Conservation (phyloP, 495 filamentous ascomycete genomes). For the Entonaema liquescens region DNA sequence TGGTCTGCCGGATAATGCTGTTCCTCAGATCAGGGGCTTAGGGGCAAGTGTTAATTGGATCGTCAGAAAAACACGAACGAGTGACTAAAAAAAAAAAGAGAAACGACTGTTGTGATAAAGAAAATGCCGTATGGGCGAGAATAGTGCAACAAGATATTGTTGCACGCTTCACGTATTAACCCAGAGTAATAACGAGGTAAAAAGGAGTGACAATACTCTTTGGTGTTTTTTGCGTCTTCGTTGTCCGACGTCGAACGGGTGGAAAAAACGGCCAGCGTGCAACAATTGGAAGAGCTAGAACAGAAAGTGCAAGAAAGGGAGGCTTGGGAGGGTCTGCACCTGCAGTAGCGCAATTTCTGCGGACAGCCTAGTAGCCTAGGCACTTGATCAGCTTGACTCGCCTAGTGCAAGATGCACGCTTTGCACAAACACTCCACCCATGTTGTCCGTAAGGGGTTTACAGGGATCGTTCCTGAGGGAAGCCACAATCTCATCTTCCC, state of each 20-base stretch:
- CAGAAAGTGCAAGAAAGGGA: constrained; percentile 12
- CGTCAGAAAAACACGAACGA: constrained; percentile 36
- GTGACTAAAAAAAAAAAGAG: constrained; percentile 39
- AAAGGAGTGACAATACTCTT: constrained; percentile 41
- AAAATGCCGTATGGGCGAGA: constrained; percentile 26
- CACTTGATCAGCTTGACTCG: background rate
- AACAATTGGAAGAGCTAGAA: constrained; percentile 23
- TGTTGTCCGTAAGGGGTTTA: constrained; percentile 34
- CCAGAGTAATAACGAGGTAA: constrained; percentile 3
- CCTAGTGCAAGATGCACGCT: background rate
- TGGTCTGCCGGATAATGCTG: constrained; percentile 44
- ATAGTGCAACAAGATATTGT: constrained; percentile 24
- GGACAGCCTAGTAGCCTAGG: background rate
- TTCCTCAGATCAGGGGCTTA: constrained; percentile 46
- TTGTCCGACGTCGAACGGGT: constrained; percentile 11
- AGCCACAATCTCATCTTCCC: constrained; percentile 26
- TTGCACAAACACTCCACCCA: constrained; percentile 8
- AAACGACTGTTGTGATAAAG: constrained; percentile 9
- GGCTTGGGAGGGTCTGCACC: constrained; percentile 35
- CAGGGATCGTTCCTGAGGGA: constrained; percentile 34
- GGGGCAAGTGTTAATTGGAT: constrained; percentile 37
- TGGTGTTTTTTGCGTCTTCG: constrained; percentile 34
- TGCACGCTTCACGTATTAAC: constrained; percentile 14
- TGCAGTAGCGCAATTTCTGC: constrained; percentile 38
- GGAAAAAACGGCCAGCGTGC: constrained; percentile 26